Conservation (phyloP, 2,329 filamentous ascomycete species). For the Colletotrichum lupini region DNA sequence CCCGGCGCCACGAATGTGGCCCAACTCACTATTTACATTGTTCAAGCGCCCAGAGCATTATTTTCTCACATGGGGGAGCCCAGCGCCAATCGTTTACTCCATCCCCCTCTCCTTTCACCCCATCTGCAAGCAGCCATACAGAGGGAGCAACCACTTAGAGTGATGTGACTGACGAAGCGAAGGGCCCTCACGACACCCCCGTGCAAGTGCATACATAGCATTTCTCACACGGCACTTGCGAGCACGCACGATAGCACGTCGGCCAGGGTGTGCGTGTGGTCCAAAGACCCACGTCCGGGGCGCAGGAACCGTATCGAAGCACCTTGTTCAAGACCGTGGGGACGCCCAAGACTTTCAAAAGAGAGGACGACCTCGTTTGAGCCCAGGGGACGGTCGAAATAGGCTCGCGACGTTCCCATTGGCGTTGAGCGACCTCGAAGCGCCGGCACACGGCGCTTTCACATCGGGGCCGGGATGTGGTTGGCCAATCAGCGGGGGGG, state of each 20-base stretch:
- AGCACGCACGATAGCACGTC: neutral
- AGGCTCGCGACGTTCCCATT: slow-evolving; percentile 31
- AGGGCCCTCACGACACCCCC: neutral
- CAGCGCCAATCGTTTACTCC: slow-evolving; percentile 14
- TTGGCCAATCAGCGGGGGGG: slow-evolving; percentile 29
- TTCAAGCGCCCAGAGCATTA: slow-evolving; percentile 4
- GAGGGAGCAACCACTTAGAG: neutral
- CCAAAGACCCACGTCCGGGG: neutral
- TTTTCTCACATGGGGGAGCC: neutral
- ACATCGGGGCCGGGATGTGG: slow-evolving; percentile 27
- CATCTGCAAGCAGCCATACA: slow-evolving; percentile 3
- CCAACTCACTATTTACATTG: slow-evolving; percentile 35
- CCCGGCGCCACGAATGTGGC: slow-evolving; percentile 35
- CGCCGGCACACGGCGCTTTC: slow-evolving; percentile 36
- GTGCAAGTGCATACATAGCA: slow-evolving; percentile 18
- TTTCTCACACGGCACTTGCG: slow-evolving; percentile 19
- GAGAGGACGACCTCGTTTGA: neutral
- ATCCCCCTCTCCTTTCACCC: neutral
- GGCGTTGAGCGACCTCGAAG: slow-evolving; percentile 35
- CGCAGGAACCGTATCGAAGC: slow-evolving; percentile 25
- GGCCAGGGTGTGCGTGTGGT: neutral
- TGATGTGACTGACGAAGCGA: neutral
- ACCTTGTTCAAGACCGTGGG: slow-evolving; percentile 2
- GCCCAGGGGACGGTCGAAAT: slow-evolving; percentile 21
- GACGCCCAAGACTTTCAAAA: neutral